phyloP scores from a whole-genome alignment of 2,329 filamentous ascomycete genomes.

The Aureobasidium sp. region DNA sequence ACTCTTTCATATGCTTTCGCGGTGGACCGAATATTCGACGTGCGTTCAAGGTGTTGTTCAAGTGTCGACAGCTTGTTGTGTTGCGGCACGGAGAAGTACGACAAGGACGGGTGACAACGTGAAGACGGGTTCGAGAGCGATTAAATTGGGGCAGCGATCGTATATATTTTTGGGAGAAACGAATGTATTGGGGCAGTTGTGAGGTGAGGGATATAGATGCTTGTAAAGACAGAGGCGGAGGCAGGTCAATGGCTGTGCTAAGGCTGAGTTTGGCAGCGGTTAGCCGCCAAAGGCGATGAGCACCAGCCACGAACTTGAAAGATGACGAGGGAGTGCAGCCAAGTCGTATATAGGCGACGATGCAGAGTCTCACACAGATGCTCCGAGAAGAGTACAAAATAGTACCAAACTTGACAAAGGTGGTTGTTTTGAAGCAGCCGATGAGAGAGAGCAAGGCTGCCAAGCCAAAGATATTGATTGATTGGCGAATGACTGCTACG shows the following conservation, averaged over 20 bases:
- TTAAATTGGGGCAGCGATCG: background rate
- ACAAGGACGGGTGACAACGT: background rate
- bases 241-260: slow-evolving; percentile 5
- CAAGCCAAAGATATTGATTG: slow-evolving; percentile 2
- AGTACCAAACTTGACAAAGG: background rate
- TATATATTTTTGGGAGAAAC: background rate
- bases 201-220: background rate
- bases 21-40: background rate
- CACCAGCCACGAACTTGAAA: background rate
- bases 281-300: background rate
- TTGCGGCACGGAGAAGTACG: background rate
- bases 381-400: background rate
- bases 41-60: background rate
- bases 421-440: background rate
- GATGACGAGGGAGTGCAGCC: background rate
- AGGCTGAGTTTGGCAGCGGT: background rate
- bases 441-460: background rate
- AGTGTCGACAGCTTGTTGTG: background rate
- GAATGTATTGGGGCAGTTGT: background rate
- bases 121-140: background rate
- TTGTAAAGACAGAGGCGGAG: background rate
- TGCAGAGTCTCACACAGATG: background rate
- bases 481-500: background rate
- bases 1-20: background rate
- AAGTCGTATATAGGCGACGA: background rate